A percentile compares a stretch with the other conserved stretches of the same genome.
phyloP scores from a whole-genome alignment of 2,329 filamentous ascomycete species.

The Xylariales sp. region DNA sequence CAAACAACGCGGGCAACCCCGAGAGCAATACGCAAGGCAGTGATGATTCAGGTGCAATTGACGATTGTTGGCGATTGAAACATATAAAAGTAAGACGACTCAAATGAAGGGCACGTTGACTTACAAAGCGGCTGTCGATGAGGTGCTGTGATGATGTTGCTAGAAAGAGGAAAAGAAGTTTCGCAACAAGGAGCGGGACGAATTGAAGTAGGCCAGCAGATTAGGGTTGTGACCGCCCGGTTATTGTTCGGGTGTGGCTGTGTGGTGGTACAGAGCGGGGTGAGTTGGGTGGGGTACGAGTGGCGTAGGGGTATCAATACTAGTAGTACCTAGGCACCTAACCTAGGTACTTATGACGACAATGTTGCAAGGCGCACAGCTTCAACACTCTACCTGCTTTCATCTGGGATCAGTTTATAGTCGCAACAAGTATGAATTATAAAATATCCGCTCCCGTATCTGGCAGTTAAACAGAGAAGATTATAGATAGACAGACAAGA shows the following conservation, averaged over 20 bases:
- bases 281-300: slow-evolving; percentile 24
- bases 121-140: slow-evolving; percentile 51
- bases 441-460: too few relatives aligned
- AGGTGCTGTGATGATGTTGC: slow-evolving; percentile 50
- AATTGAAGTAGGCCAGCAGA: slow-evolving; percentile 47
- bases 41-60: neutral
- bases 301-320: neutral
- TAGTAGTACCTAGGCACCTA: too few relatives aligned
- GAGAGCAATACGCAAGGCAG: neutral
- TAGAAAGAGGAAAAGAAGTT: slow-evolving; percentile 44
- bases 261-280: slow-evolving; percentile 21
- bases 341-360: slow-evolving; percentile 23
- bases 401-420: too few relatives aligned
- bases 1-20: slow-evolving; percentile 4
- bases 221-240: slow-evolving; percentile 49
- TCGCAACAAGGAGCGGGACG: slow-evolving; percentile 36
- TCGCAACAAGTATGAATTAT: too few relatives aligned
- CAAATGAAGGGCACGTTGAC: slow-evolving; percentile 29
- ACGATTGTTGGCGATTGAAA: neutral
- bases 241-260: slow-evolving; percentile 43
- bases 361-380: neutral
- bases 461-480: too few relatives aligned
- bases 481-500: too few relatives aligned
- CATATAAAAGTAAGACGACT: neutral
- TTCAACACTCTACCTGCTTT: neutral